Evolutionary conservation across 2,329 filamentous ascomycete genomes (phyloP), one percentile per base, ranked within the genome.

Genomic region (Dryadomyces quercivorus): DNA sequence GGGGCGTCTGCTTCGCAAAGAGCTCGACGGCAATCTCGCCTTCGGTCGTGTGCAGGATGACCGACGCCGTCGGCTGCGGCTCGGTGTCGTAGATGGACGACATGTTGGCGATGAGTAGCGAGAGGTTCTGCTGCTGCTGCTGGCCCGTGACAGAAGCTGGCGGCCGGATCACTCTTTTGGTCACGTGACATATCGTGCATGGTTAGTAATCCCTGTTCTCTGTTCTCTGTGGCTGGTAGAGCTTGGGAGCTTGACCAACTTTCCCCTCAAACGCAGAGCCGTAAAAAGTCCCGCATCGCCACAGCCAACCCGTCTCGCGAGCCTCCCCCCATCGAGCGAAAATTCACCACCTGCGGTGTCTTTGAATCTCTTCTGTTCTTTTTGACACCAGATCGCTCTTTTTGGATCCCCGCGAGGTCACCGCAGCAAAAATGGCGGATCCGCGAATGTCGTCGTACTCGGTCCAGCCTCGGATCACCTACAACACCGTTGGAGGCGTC

Each of bases 401-500:
- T 42, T 18, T 15, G 42, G 44, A 47, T 44, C 52, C n/a, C 42
- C 31, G n/a, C 18, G 15, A 40, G 45, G 26, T 20, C 40, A 21
- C 8, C 20, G 5, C 42, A 44, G 42, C 13, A n/a, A 44, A 20
- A 50, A 78, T 78, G 75, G 65, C 71, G 64, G 79, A 82, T 69
- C 75, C 76, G 56, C 75, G 78, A 67, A 76, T 78, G 63, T 74
- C 78, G 59, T 78, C 76, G 57, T 82, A 81, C 70, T 79, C 76
- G 59, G 72, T 82, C 63, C 69, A 75, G 62, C 79, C 79, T 57
- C 73, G 78, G 65, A 72, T 97, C 73, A 84, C 86, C 66, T 98
- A 98, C 82, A 98, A 98, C 77, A 98, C 93, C 64, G 90, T 98
- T 68, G 88, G 90, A 67, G 92, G 92, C 76, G 85, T 98, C 73